Conservation (phyloP, 108 stramenopile genomes). For the Cyclotella distinguenda region DNA sequence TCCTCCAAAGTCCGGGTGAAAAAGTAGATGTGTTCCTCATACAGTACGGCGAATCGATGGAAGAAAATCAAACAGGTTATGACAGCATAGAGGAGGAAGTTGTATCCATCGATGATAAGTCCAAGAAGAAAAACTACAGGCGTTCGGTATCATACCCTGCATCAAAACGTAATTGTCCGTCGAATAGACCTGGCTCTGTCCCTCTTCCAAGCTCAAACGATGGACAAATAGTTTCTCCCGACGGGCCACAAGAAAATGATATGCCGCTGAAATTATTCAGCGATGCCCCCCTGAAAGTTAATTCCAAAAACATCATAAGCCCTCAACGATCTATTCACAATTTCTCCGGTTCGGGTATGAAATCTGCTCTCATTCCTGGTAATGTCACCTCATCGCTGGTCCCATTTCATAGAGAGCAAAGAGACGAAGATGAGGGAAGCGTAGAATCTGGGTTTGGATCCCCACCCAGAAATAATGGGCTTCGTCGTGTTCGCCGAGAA, state of each 20-base stretch:
- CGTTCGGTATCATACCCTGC: neutral
- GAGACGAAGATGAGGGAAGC: constrained; percentile 24
- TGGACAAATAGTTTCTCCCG: neutral
- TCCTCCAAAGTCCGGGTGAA: constrained; percentile 66
- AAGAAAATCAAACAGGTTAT: neutral
- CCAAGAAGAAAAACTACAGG: neutral
- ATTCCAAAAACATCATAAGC: neutral
- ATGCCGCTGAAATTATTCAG: neutral
- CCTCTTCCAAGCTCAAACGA: neutral
- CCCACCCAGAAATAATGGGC: constrained; percentile 24
- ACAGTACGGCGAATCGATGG: constrained; percentile 33
- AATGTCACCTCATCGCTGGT: neutral
- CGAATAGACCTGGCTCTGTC: neutral
- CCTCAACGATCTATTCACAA: neutral
- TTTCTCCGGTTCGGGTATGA: neutral
- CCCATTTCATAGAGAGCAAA: constrained; percentile 11
- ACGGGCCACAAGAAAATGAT: neutral
- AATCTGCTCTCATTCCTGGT: neutral
- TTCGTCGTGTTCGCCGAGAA: constrained; percentile 21
- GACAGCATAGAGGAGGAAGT: neutral
- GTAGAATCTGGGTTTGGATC: constrained; percentile 29
- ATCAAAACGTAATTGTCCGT: neutral
- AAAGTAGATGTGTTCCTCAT: constrained; percentile 65
- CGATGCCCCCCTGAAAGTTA: no score
- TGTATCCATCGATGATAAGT: neutral